Percentiles rank a stretch among this genome's conserved stretches.
phyloP scores from a whole-genome alignment of 352 stramenopile species.

The Achlya hypogyna region DNA sequence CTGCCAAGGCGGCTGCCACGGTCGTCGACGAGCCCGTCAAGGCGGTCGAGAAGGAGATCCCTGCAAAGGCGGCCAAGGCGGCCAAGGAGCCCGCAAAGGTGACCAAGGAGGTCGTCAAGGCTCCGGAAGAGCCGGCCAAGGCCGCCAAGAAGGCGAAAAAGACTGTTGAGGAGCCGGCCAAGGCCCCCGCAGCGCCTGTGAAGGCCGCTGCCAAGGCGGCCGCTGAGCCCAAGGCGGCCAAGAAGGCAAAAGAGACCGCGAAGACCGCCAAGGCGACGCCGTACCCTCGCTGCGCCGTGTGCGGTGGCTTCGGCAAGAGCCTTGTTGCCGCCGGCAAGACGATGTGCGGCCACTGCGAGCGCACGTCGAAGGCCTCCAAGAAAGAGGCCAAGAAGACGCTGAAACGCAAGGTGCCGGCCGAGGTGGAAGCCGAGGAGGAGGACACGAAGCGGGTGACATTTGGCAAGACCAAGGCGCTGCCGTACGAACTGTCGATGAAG shows the following conservation, averaged over 20 bases:
- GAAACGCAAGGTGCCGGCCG: slow-evolving; percentile 29
- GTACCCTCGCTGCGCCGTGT: slow-evolving; percentile 58
- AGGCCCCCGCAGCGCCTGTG: slow-evolving; percentile 15
- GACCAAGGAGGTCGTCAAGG: slow-evolving; percentile 21
- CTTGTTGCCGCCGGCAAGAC: slow-evolving; percentile 54
- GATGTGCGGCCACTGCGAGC: slow-evolving; percentile 66
- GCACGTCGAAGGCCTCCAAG: slow-evolving; percentile 44
- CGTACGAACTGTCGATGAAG: slow-evolving; percentile 74
- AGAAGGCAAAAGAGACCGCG: neutral
- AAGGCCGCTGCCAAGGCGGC: no score
- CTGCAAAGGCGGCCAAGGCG: slow-evolving; percentile 15
- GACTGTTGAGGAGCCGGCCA: slow-evolving; percentile 11
- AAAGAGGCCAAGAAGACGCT: slow-evolving; percentile 61
- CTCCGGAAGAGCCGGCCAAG: slow-evolving; percentile 22
- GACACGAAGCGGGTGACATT: slow-evolving; percentile 77
- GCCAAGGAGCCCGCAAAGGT: slow-evolving; percentile 6
- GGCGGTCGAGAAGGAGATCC: slow-evolving; percentile 1
- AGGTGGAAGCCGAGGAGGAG: slow-evolving; percentile 28
- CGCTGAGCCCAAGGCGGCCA: neutral
- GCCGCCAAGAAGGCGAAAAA: slow-evolving; percentile 7
- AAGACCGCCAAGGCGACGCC: slow-evolving; percentile 28
- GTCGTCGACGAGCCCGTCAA: slow-evolving; percentile 18
- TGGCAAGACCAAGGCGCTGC: slow-evolving; percentile 73
- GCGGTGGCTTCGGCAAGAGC: slow-evolving; percentile 64
- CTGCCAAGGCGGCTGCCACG: slow-evolving; percentile 6